Evolutionary conservation across 2,329 filamentous ascomycete species (phyloP).

Genomic region (Colletotrichum trifolii): DNA sequence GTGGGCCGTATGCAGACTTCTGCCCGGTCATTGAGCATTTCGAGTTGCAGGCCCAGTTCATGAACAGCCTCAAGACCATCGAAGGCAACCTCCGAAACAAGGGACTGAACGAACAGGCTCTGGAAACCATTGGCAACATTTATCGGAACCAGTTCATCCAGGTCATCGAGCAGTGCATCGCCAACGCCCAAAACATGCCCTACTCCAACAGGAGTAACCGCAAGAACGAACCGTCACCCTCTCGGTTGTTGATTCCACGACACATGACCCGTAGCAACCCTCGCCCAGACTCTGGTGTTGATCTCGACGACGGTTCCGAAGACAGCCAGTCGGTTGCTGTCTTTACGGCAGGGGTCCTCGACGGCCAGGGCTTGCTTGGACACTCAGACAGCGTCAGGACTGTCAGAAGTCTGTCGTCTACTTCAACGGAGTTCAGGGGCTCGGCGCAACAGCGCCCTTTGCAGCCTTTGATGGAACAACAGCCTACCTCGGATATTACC

Average conservation of each 20-base stretch:
- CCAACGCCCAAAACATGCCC: slow-evolving; percentile 49
- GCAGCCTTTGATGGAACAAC: slow-evolving; percentile 35
- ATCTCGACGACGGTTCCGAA: slow-evolving; percentile 52
- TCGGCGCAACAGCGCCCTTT: slow-evolving; percentile 17
- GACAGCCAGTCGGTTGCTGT: slow-evolving; percentile 39
- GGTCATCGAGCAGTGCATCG: slow-evolving; percentile 50
- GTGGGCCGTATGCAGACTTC: slow-evolving; percentile 43
- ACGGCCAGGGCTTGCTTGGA: slow-evolving; percentile 32
- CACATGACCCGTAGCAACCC: slow-evolving; percentile 43
- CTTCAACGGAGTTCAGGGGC: slow-evolving; percentile 28
- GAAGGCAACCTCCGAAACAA: slow-evolving; percentile 49
- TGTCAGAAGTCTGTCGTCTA: slow-evolving; percentile 37
- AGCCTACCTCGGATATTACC: slow-evolving; percentile 1
- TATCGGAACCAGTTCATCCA: slow-evolving; percentile 55
- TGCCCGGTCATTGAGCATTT: slow-evolving; percentile 56
- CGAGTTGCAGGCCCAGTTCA: slow-evolving; percentile 49
- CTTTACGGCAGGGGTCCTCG: slow-evolving; percentile 18
- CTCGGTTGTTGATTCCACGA: slow-evolving; percentile 29
- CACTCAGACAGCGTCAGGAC: slow-evolving; percentile 48
- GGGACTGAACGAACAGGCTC: slow-evolving; percentile 50
- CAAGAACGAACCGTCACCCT: slow-evolving; percentile 44
- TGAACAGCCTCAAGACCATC: slow-evolving; percentile 47
- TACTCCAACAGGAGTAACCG: slow-evolving; percentile 56
- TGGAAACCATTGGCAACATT: slow-evolving; percentile 52
- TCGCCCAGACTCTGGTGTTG: slow-evolving; percentile 52